These are phyloP conservation scores for Aspergillus aculeatinus DNA, from an alignment of 2,329 filamentous ascomycete species.

Conservation along the genomic window DNA sequence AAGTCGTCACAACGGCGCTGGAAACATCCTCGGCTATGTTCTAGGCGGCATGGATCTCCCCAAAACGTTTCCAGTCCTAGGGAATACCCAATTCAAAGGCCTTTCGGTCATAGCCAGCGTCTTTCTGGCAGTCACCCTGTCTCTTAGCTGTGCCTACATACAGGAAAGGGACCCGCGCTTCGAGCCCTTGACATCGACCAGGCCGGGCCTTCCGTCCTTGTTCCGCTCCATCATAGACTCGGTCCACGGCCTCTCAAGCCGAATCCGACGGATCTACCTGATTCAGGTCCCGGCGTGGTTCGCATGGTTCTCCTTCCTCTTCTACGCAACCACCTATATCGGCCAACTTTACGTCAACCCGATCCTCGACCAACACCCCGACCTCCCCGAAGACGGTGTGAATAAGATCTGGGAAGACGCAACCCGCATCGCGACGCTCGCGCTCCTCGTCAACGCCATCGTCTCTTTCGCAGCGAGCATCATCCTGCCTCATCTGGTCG, in stretches of 20 bases:
- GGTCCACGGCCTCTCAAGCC: constrained; percentile 73
- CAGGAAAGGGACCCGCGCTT: constrained; percentile 78
- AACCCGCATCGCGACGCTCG: constrained; percentile 82
- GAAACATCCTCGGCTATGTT: constrained; percentile 86
- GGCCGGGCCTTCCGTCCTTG: constrained; percentile 69
- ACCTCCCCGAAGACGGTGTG: constrained; percentile 73
- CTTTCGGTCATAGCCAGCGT: constrained; percentile 84
- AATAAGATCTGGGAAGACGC: constrained; percentile 77
- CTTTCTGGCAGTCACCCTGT: constrained; percentile 67
- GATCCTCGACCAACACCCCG: constrained; percentile 69
- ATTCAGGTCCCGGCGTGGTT: constrained; percentile 87
- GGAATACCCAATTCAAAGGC: constrained; percentile 85
- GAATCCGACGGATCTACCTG: constrained; percentile 75
- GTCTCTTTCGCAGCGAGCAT: constrained; percentile 79
- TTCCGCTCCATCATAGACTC: constrained; percentile 74
- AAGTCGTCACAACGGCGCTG: constrained; percentile 76
- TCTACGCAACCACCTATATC: constrained; percentile 90
- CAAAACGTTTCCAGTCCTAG: constrained; percentile 71
- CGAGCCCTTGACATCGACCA: constrained; percentile 58
- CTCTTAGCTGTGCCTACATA: constrained; percentile 67
- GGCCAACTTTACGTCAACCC: constrained; percentile 88
- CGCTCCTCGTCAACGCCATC: constrained; percentile 80
- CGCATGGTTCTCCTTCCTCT: constrained; percentile 90
- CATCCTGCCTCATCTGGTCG: constrained; percentile 78
- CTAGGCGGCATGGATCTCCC: constrained; percentile 81